Percentiles rank a stretch among this genome's conserved stretches.
phyloP scores from a whole-genome alignment of 441 rosid genomes.

The Erodium texanum region DNA sequence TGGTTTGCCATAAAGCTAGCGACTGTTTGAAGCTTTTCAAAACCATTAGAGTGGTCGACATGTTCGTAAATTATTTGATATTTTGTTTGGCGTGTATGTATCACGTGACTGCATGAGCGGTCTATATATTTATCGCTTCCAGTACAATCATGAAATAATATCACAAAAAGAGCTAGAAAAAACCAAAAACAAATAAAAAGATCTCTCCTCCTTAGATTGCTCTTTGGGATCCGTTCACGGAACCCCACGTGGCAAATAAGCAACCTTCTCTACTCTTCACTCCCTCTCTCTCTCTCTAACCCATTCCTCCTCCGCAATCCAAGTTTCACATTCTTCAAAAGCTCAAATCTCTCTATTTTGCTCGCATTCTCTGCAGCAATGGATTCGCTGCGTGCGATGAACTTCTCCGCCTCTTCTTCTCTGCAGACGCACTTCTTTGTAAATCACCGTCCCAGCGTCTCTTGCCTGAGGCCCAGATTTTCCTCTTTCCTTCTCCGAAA shows the following conservation, averaged over 20 bases:
- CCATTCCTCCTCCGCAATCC: not conserved
- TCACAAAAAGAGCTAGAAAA: not conserved
- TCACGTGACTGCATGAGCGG: not conserved
- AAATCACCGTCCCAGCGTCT: not conserved
- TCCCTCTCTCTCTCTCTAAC: not conserved
- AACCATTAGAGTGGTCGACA: no score
- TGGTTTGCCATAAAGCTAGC: no score
- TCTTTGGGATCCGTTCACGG: not conserved
- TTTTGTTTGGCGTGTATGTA: no score
- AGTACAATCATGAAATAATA: slow-evolving; percentile 1
- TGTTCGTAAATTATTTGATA: no score
- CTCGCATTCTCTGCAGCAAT: not conserved
- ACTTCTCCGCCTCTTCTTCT: not conserved
- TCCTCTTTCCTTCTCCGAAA: not conserved
- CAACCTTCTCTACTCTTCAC: not conserved
- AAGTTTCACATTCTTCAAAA: not conserved
- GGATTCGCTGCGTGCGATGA: slow-evolving; percentile 1
- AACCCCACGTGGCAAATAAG: not conserved
- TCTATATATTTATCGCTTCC: not conserved
- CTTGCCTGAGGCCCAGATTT: not conserved
- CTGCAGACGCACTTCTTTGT: not conserved
- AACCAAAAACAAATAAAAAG: not conserved
- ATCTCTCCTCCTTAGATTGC: not conserved
- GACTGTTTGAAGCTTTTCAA: no score
- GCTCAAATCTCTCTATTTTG: not conserved